These are phyloP conservation scores for Nadsonia starkeyi-henricii DNA, from an alignment of 1,139 yeast genomes.

Conservation along the genomic window DNA sequence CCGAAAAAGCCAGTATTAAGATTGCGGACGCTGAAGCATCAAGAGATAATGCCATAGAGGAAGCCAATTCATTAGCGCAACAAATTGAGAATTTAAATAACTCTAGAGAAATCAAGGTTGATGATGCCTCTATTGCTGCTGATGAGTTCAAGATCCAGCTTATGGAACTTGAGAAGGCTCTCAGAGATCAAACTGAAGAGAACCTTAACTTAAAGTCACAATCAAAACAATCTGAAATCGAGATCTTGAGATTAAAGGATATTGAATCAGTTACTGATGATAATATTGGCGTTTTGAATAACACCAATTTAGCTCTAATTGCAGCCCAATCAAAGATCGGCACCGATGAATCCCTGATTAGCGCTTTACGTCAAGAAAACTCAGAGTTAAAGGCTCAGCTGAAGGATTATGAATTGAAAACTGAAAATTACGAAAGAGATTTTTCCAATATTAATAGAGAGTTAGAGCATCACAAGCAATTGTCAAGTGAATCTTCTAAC, in stretches of 20 bases:
- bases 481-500: conserved; percentile 13
- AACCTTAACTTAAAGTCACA: conserved; percentile 11
- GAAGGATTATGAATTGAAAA: conserved; percentile 11
- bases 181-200: conserved; percentile 18
- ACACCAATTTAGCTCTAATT: conserved; percentile 19
- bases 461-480: conserved; percentile 13
- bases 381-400: conserved; percentile 13
- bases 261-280: conserved; percentile 17
- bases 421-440: conserved; percentile 12
- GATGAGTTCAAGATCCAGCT: conserved; percentile 11
- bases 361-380: conserved; percentile 12
- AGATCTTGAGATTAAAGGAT: conserved; percentile 8
- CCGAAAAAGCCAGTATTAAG: conserved; percentile 17
- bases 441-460: conserved; percentile 11
- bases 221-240: conserved; percentile 11
- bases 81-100: conserved; percentile 1
- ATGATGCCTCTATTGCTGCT: neutral
- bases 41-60: conserved; percentile 3
- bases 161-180: conserved; percentile 14
- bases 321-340: conserved; percentile 16
- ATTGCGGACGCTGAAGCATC: conserved; percentile 5
- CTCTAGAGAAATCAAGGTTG: neutral
- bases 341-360: conserved; percentile 14
- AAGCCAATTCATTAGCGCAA: conserved; percentile 4
- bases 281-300: conserved; percentile 17